A percentile compares a stretch with the other conserved stretches of the same genome.
Conservation (phyloP, 345 rosid species). For the Murraya koenigii region DNA sequence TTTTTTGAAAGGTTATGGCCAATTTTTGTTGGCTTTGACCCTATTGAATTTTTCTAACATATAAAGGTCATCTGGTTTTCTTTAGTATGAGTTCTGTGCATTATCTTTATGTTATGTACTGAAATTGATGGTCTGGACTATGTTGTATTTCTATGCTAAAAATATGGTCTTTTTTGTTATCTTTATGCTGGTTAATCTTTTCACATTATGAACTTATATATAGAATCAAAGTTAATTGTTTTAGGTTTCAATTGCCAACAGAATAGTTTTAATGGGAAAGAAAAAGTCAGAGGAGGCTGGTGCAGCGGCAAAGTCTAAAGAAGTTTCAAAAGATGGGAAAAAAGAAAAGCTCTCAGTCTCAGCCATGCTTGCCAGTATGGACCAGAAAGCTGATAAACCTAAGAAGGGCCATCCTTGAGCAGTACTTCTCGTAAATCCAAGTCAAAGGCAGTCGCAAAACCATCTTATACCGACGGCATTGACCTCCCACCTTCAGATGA, state of each 20-base stretch:
- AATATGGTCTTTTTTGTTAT: background rate
- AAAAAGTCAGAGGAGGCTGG: conserved; percentile 62
- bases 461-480: conserved; percentile 72
- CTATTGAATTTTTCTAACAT: background rate
- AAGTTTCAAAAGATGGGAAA: conserved; percentile 50
- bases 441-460: conserved; percentile 48
- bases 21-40: background rate
- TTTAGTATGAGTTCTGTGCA: background rate
- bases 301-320: conserved; percentile 47
- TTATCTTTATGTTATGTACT: background rate
- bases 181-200: background rate
- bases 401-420: conserved; percentile 57
- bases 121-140: background rate
- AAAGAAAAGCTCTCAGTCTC: conserved; percentile 69
- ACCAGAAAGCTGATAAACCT: conserved; percentile 66
- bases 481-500: conserved; percentile 95
- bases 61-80: background rate
- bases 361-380: conserved; percentile 85
- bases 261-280: conserved; percentile 60
- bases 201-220: background rate
- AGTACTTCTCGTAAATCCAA: conserved; percentile 37
- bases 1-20: background rate
- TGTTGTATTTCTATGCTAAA: background rate
- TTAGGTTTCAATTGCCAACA: conserved; percentile 11
- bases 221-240: background rate